Base-by-base conservation (phyloP, 2,329 filamentous ascomycete species). In the Rugonectria rugulosa region DNA sequence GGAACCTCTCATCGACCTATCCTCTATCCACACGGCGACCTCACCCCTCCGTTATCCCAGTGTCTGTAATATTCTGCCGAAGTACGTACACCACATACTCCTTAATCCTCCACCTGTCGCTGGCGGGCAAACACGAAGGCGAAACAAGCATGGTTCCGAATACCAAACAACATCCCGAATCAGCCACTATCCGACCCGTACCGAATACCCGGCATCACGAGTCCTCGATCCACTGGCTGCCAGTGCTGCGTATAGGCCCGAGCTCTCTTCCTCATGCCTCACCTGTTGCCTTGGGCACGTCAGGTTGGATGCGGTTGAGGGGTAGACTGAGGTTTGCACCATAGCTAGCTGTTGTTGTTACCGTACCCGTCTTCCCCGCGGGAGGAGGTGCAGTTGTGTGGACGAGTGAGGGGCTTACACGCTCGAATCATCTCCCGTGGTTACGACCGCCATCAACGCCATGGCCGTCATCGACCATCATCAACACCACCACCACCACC, bases 151-250 rank as follows among this genome's bases (percentile, higher is more conserved):
- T 19, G 8, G 48, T 11, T 21, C 40, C 49, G 26, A 36, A 21
- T 19, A 26, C n/a, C 26, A 20, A 19, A 9, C 42, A 19, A 43
- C 8, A 40, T 52, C 38, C 41, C 41, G 26, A 27, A 34, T 26
- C 50, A 34, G 19, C 42, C 34, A n/a, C 50, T 17, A 24, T 42
- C 19, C 23, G n/a, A 24, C 20, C 21, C 6, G 38, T 55, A 49
- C 26, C 40, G 45, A 36, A 55, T 55, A 55, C 40, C 45, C 38
- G 45, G 44, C 37, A 42, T 54, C 47, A 37, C 52, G 44, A 41
- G 21, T 24, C 52, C 32, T 50, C 19, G 38, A 19, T 43, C 38
- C 43, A 53, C 27, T 38, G 34, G 12, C 17, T 20, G 7, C 34
- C 19, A 38, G 34, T 5, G 34, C 34, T 38, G 10, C 34, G 17